Conservation (phyloP, 225 moss, liverwort and hornwort genomes). For the Polytrichum formosum region DNA sequence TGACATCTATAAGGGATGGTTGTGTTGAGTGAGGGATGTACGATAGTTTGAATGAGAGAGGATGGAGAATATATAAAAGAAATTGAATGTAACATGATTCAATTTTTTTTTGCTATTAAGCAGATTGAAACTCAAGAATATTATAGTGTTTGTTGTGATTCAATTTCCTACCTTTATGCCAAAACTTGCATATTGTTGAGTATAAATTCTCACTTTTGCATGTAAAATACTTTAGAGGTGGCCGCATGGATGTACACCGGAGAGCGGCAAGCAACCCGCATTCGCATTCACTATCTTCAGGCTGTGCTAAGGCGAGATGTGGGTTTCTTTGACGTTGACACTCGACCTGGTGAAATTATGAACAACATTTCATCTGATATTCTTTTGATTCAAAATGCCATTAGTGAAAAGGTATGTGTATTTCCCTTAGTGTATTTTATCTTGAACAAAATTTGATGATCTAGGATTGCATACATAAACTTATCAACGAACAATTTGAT, state of each 20-base stretch:
- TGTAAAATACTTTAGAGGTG: constrained; percentile 15
- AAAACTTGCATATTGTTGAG: background rate
- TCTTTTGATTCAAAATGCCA: constrained; percentile 26
- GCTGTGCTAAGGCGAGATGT: constrained; percentile 52
- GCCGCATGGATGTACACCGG: constrained; percentile 28
- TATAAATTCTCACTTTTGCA: background rate
- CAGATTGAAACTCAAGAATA: background rate
- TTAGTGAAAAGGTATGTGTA: constrained; percentile 26
- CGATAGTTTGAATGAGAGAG: background rate
- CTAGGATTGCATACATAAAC: too few species aligned
- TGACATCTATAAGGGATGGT: background rate
- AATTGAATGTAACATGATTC: background rate
- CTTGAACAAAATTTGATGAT: too few species aligned
- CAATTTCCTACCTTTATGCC: too few species aligned
- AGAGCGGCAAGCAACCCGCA: constrained; percentile 27
- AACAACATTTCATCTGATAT: constrained; percentile 18
- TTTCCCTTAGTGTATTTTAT: too few species aligned
- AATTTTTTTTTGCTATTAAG: background rate
- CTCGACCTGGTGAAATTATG: constrained; percentile 35
- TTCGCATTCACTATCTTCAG: constrained; percentile 45
- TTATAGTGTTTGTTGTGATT: background rate
- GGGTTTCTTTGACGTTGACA: constrained; percentile 49
- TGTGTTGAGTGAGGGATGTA: background rate
- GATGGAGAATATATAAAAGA: background rate
- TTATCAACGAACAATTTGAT: too few species aligned